A percentile compares a stretch with the other conserved stretches of the same genome.
Evolutionary conservation across 148 eudicot genomes (phyloP).

Genomic region (Cornus kousa): DNA sequence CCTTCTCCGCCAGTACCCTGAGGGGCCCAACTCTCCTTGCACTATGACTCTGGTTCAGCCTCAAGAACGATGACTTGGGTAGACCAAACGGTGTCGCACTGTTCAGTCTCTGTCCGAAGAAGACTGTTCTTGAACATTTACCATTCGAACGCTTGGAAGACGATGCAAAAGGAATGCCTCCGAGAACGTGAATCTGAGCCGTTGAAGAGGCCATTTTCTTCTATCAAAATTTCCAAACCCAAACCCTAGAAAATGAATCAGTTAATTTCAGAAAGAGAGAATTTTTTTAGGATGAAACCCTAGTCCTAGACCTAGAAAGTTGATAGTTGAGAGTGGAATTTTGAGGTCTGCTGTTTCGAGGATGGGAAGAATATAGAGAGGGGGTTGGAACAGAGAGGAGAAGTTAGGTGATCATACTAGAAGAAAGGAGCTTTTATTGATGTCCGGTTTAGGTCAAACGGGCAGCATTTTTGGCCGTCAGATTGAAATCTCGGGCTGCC

Average conservation of each 20-base stretch:
- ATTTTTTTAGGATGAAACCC: background rate
- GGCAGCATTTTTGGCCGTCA: background rate
- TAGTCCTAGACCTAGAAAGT: background rate
- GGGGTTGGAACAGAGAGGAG: background rate
- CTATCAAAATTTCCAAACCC: background rate
- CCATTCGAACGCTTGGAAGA: slow-evolving; percentile 10
- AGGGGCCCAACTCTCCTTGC: slow-evolving; percentile 27
- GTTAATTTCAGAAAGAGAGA: background rate
- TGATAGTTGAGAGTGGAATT: too few species aligned
- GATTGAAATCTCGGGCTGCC: background rate
- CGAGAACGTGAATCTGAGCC: slow-evolving; percentile 41
- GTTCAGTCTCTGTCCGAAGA: slow-evolving; percentile 33
- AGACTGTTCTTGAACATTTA: slow-evolving; percentile 26
- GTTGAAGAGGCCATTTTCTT: slow-evolving; percentile 48
- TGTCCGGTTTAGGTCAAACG: background rate
- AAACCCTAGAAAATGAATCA: background rate
- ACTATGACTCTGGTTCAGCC: slow-evolving; percentile 21
- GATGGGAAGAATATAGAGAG: slow-evolving; percentile 20
- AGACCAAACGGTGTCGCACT: slow-evolving; percentile 17
- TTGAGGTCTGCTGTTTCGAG: background rate
- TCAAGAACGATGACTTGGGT: slow-evolving; percentile 31
- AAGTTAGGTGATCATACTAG: slow-evolving; percentile 26
- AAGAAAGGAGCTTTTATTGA: slow-evolving; percentile 3
- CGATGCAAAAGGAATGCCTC: slow-evolving; percentile 23
- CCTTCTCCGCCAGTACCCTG: slow-evolving; percentile 70